Conservation (phyloP, 306 rosid species). For the Medicago ruthenica region DNA sequence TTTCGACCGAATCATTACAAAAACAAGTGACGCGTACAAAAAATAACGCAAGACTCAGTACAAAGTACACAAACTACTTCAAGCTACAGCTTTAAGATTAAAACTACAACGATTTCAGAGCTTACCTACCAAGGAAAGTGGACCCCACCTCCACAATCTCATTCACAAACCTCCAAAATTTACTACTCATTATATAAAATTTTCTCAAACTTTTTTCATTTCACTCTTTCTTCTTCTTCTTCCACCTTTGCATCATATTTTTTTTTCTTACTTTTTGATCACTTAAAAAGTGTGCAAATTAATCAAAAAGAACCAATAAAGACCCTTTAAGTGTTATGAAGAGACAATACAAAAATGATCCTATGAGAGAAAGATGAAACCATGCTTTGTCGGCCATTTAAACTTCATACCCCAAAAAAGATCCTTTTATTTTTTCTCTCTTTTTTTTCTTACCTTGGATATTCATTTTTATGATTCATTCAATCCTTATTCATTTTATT, state of each 20-base stretch:
- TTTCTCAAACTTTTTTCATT: background rate
- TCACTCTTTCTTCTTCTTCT: background rate
- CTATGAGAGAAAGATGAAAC: slow-evolving; percentile 44
- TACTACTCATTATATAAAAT: slow-evolving; percentile 1
- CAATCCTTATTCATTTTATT: slow-evolving; percentile 8
- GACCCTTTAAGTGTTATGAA: slow-evolving; percentile 24
- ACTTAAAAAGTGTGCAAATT: slow-evolving; percentile 29
- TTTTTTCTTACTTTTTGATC: slow-evolving; percentile 35
- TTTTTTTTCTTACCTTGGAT: slow-evolving; percentile 6
- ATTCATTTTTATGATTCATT: slow-evolving; percentile 47
- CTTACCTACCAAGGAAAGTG: background rate
- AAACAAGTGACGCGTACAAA: background rate
- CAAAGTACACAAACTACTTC: background rate
- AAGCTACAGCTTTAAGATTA: background rate
- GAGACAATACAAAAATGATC: slow-evolving; percentile 33
- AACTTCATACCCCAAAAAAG: slow-evolving; percentile 49
- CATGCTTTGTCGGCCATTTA: slow-evolving; percentile 86
- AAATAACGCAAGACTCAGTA: background rate
- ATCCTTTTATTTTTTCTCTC: slow-evolving; percentile 35
- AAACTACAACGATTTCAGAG: slow-evolving; percentile 8
- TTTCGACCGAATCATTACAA: background rate
- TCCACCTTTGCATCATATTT: slow-evolving; percentile 32
- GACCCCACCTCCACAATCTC: slow-evolving; percentile 19
- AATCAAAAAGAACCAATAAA: background rate
- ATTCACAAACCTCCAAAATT: slow-evolving; percentile 11